Conservation (phyloP, 345 rosid species). For the Barbarea vulgaris region DNA sequence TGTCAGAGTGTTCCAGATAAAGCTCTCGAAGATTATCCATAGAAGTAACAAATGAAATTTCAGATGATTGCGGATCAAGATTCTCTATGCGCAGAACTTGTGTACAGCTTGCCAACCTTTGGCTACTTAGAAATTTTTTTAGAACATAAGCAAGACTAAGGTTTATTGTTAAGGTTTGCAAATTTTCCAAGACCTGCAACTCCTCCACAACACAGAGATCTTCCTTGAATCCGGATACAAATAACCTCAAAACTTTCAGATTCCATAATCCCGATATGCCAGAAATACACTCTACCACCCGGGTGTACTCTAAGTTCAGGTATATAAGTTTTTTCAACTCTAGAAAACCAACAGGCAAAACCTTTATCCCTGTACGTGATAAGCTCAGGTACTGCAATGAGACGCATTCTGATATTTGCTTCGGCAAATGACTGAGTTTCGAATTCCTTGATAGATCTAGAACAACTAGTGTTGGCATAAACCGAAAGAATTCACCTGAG, state of each 20-base stretch:
- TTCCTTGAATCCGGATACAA: not conserved
- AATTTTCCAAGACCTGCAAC: not conserved
- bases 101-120: conserved; percentile 6
- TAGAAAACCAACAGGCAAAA: not conserved
- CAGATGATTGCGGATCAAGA: not conserved
- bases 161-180: not conserved
- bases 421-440: not conserved
- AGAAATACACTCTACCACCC: not conserved
- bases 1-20: not conserved
- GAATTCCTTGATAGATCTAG: conserved; percentile 36
- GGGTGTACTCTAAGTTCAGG: not conserved
- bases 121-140: not conserved
- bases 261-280: not conserved
- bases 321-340: not conserved
- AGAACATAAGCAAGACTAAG: not conserved
- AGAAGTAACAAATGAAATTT: not conserved
- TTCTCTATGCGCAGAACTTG: not conserved
- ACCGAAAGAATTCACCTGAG: conserved; percentile 21
- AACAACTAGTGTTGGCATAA: conserved; percentile 37
- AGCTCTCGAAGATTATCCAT: not conserved
- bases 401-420: conserved; percentile 11
- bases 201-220: not conserved
- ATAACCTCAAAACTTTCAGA: conserved; percentile 3
- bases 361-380: not conserved
- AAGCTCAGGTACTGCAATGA: conserved; percentile 24